phyloP scores from a whole-genome alignment of 2,329 filamentous ascomycete genomes.

The Byssothecium circinans region DNA sequence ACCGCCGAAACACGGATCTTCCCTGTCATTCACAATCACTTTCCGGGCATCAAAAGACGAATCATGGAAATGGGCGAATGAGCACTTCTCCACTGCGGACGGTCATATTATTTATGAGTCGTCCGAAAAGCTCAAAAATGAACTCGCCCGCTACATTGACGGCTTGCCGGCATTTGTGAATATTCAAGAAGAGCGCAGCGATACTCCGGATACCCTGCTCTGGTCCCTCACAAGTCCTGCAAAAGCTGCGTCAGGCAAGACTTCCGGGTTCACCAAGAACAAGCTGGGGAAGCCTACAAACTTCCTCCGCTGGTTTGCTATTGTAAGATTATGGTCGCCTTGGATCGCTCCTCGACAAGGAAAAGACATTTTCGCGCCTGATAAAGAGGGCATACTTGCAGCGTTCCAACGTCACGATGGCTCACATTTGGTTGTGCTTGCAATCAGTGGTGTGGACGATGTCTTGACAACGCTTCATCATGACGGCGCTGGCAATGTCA shows the following conservation, averaged over 20 bases:
- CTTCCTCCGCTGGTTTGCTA: slow-evolving; percentile 74
- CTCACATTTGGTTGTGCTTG: slow-evolving; percentile 74
- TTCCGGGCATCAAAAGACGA: slow-evolving; percentile 59
- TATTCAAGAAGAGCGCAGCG: slow-evolving; percentile 60
- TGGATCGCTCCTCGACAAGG: slow-evolving; percentile 93
- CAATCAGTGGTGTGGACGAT: slow-evolving; percentile 72
- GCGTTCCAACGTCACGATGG: slow-evolving; percentile 76
- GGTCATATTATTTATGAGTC: slow-evolving; percentile 62
- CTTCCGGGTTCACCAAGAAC: slow-evolving; percentile 60
- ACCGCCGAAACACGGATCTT: slow-evolving; percentile 48
- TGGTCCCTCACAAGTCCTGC: slow-evolving; percentile 68
- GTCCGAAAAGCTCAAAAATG: slow-evolving; percentile 35
- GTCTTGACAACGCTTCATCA: slow-evolving; percentile 70
- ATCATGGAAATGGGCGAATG: slow-evolving; percentile 71
- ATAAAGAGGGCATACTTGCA: slow-evolving; percentile 76
- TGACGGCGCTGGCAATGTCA: slow-evolving; percentile 64
- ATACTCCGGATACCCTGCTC: slow-evolving; percentile 68
- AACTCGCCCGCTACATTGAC: slow-evolving; percentile 60
- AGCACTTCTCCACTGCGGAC: slow-evolving; percentile 65
- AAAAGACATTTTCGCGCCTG: slow-evolving; percentile 63
- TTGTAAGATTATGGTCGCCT: slow-evolving; percentile 76
- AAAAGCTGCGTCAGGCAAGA: slow-evolving; percentile 56
- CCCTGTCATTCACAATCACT: slow-evolving; percentile 69
- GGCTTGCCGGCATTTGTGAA: slow-evolving; percentile 59
- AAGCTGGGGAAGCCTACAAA: slow-evolving; percentile 66